These are phyloP conservation scores for Scorias spongiosa DNA, from an alignment of 2,329 filamentous ascomycete species.

Conservation along the genomic window DNA sequence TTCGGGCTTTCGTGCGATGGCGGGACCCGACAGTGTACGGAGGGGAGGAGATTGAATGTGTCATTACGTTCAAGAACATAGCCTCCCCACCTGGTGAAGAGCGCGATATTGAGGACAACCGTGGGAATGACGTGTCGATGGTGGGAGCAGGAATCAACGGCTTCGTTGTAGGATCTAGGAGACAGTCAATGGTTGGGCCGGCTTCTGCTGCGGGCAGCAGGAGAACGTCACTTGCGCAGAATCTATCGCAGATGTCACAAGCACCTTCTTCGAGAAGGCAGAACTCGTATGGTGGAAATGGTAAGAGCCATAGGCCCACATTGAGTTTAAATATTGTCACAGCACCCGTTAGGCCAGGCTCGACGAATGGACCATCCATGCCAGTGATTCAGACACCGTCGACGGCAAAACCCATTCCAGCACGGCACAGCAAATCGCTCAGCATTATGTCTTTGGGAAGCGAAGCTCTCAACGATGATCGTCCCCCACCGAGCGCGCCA, in stretches of 20 bases:
- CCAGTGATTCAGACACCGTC: not conserved
- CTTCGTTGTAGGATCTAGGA: not conserved
- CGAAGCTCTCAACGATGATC: conserved; percentile 19
- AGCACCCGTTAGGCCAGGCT: conserved; percentile 14
- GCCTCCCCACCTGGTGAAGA: conserved; percentile 30
- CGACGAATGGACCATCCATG: conserved; percentile 7
- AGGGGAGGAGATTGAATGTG: conserved; percentile 89
- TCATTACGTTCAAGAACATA: conserved; percentile 90
- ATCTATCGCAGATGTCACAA: conserved; percentile 6
- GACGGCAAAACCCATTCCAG: conserved; percentile 8
- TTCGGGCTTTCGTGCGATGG: conserved; percentile 92
- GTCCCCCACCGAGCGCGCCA: conserved; percentile 5
- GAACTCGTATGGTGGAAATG: not conserved
- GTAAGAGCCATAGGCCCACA: conserved; percentile 47
- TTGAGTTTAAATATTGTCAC: conserved; percentile 41
- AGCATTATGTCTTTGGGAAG: conserved; percentile 36
- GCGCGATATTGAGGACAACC: conserved; percentile 11
- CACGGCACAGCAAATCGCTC: conserved; percentile 29
- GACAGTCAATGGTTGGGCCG: not conserved
- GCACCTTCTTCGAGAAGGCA: conserved; percentile 9
- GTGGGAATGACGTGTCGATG: not conserved
- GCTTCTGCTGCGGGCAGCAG: conserved; percentile 8
- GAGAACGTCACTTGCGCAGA: conserved; percentile 10
- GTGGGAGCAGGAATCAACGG: not conserved
- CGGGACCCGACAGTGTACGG: conserved; percentile 89